phyloP scores from a whole-genome alignment of 192 early-diverging fungal genomes.

The Backusella tuberculispora region DNA sequence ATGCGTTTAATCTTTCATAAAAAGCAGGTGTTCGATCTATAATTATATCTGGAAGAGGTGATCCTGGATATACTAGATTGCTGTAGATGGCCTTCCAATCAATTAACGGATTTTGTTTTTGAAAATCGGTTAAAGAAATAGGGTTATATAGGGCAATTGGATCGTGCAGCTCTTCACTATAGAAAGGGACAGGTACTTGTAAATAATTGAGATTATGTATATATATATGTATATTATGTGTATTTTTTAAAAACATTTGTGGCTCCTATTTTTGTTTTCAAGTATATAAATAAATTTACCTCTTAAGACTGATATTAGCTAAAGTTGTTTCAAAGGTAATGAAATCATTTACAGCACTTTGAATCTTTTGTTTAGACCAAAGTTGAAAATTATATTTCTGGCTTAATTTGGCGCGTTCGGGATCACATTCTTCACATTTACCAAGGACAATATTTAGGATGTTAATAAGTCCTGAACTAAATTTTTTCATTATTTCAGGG shows the following conservation, averaged over 20 bases:
- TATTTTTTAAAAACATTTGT: background rate
- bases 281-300: constrained; percentile 28
- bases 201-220: background rate
- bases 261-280: background rate
- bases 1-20: constrained; percentile 41
- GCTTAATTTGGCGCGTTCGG: background rate
- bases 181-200: background rate
- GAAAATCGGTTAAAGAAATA: constrained; percentile 39
- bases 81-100: constrained; percentile 45
- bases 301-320: constrained; percentile 49
- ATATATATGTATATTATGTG: background rate
- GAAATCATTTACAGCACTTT: constrained; percentile 46
- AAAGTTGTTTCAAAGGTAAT: constrained; percentile 60
- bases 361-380: background rate
- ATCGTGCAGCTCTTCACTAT: constrained; percentile 50
- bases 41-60: constrained; percentile 36
- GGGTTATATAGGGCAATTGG: constrained; percentile 58
- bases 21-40: constrained; percentile 53
- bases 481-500: constrained; percentile 43
- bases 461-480: constrained; percentile 45
- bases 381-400: background rate
- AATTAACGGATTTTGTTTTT: constrained; percentile 40
- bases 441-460: constrained; percentile 46
- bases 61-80: constrained; percentile 21
- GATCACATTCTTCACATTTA: background rate